These are phyloP conservation scores for Neurospora sp. DNA, from an alignment of 495 filamentous ascomycete species.

Conservation along the genomic window DNA sequence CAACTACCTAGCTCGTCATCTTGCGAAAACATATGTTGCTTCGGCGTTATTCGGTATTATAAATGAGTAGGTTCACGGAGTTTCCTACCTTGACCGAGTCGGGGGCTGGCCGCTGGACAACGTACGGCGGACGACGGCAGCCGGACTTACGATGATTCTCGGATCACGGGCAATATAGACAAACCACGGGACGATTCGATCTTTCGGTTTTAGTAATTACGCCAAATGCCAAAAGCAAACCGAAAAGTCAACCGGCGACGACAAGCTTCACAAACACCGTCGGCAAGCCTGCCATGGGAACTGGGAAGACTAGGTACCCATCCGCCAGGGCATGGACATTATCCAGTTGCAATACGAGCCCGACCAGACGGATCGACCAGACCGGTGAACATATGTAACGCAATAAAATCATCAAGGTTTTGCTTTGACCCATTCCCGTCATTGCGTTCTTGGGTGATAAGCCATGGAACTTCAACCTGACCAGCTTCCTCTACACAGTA, in stretches of 20 bases:
- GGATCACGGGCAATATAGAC: not conserved
- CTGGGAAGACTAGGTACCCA: not conserved
- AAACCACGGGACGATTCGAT: not conserved
- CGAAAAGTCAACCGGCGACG: not conserved
- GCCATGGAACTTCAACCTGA: not conserved
- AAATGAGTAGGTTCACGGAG: not conserved
- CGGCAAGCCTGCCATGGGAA: not conserved
- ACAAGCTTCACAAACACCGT: not conserved
- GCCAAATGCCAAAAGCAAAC: not conserved
- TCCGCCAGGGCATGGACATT: not conserved
- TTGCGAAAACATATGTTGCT: not conserved
- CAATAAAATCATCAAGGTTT: not conserved
- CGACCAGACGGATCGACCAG: not conserved
- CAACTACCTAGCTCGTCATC: not conserved
- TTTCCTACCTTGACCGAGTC: not conserved
- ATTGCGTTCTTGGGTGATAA: not conserved
- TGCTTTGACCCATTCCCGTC: not conserved
- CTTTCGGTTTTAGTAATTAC: not conserved
- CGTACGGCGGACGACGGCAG: not conserved
- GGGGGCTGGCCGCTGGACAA: not conserved
- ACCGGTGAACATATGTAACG: not conserved
- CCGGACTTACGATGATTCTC: not conserved
- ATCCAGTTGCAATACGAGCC: not conserved
- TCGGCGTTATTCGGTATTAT: not conserved
- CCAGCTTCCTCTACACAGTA: not conserved